Base-by-base conservation (phyloP, 495 filamentous ascomycete genomes). In the Annulohypoxylon moriforme region DNA sequence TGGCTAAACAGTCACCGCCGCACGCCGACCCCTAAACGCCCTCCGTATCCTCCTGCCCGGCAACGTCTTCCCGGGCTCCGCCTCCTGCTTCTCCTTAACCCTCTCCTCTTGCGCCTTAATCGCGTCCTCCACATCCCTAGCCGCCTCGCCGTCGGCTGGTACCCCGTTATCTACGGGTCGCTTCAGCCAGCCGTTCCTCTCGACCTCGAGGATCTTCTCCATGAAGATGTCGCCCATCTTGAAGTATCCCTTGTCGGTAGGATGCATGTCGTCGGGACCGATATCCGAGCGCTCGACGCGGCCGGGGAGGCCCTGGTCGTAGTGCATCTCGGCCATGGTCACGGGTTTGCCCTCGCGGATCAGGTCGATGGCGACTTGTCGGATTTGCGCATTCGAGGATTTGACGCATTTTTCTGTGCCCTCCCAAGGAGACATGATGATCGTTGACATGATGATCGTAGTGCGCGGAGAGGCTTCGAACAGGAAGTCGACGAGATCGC, bases 201-300 rank as follows among this genome's bases (percentile, higher is more conserved):
- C 70, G 9, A 80, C 81, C 24, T 77, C 66, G 62, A 71, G 47
- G 40, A 85, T 80, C 7, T 75, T 80, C 72, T 78, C 68, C 33
- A 76, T 77, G 78, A 83, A 85, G 49, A 81, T 79, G n/a, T 74
- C 73, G 13, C 81, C 84, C 82, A 86, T 84, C 66, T 81, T 80
- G 38, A 72, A 69, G 63, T 86, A 86, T 1, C 83, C 82, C n/a
- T 31, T 62, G 60, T 85, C 81, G 33, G 79, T 84, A 1, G 83
- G 84, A 67, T 85, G 84, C 61, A 71, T 66, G 55, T 74, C 53
- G 55, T 77, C 71, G 29, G 42, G 40, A 10, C 71, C 61, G 67
- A 78, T 73, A 75, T 77, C 57, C 58, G 68, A 52, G 59, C 52
- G 60, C 77, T 66, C 40, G 40, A 77, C 66, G 31, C 75, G 73